Conservation (phyloP, 805 yeast genomes). For the Nakazawaea wyomingensis region DNA sequence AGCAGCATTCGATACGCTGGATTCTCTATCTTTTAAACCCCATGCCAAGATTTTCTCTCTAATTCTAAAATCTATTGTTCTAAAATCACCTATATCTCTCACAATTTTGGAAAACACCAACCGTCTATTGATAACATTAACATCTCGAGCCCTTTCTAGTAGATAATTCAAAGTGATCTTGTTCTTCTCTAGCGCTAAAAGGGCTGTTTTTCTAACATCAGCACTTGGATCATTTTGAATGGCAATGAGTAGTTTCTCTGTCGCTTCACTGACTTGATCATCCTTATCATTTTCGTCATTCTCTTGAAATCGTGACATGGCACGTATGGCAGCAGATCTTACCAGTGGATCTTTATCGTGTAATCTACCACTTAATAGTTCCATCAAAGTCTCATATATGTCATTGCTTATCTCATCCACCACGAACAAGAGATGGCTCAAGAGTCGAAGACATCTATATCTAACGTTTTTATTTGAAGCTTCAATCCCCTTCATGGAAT, state of each 20-base stretch:
- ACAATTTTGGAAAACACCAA: slow-evolving; percentile 64
- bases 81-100: slow-evolving; percentile 60
- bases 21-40: slow-evolving; percentile 89
- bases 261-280: slow-evolving; percentile 35
- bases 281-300: slow-evolving; percentile 35
- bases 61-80: slow-evolving; percentile 41
- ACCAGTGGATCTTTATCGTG: slow-evolving; percentile 74
- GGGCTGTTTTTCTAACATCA: slow-evolving; percentile 84
- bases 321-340: slow-evolving; percentile 78
- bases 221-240: slow-evolving; percentile 77
- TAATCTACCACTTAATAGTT: slow-evolving; percentile 56
- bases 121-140: slow-evolving; percentile 65
- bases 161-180: slow-evolving; percentile 48
- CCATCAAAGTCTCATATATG: slow-evolving; percentile 56
- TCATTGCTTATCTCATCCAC: slow-evolving; percentile 74
- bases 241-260: slow-evolving; percentile 40
- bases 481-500: slow-evolving; percentile 71
- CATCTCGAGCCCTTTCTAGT: slow-evolving; percentile 80
- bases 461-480: slow-evolving; percentile 75
- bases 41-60: slow-evolving; percentile 69
- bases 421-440: slow-evolving; percentile 65
- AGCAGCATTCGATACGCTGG: slow-evolving; percentile 66
- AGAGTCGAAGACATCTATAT: slow-evolving; percentile 69
- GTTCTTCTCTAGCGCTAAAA: slow-evolving; percentile 61
- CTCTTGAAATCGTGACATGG: slow-evolving; percentile 71